Base-by-base conservation (phyloP, 2,329 filamentous ascomycete species). In the Drechslera avenae region DNA sequence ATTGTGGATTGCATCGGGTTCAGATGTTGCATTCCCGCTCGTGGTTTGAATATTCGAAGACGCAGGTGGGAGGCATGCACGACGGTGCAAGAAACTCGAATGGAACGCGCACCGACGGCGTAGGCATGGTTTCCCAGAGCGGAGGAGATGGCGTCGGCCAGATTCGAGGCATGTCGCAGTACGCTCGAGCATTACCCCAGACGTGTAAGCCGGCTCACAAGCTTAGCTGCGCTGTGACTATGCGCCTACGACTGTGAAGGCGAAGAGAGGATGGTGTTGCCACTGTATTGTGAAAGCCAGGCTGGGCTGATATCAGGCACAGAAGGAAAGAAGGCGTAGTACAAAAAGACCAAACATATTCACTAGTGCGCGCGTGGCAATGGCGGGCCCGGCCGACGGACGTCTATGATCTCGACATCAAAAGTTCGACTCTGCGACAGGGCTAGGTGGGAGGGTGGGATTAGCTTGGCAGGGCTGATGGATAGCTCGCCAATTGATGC, bases 121-220 rank as follows among this genome's bases (percentile, higher is more conserved):
- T 48, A 74, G 62, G 46, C 67, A 68, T 57, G 62, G 66, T 51
- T 69, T 73, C 51, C 71, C 66, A 50, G 70, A 71, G 69, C 71
- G 77, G 54, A 82, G 66, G 65, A 81, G 75, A 62, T 78, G 75
- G 68, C 79, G 77, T 68, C 80, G 75, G 77, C 81, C 79, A 72
- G 78, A 76, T 76, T 82, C 76, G 77, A 84, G 78, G 74, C 80
- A 84, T 82, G 77, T 75, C 70, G 78, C 78, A 68, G 80, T 80
- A 64, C 79, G 80, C 80, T 84, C 81, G 69, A 84, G 80, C 82
- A 84, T 84, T 61, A 69, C 68, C 72, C 59, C 56, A 47, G 56
- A 45, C 55, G 55, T 45, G 39, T 35, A 46, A 60, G 56, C 49
- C 26, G 10, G 9, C 3, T 9, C 9, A 28, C 26, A 28, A 28